A percentile compares a stretch with the other conserved stretches of the same genome.
These are phyloP conservation scores for Phaeophleospora eucalypticola DNA, from an alignment of 2,329 filamentous ascomycete genomes.

Conservation along the genomic window DNA sequence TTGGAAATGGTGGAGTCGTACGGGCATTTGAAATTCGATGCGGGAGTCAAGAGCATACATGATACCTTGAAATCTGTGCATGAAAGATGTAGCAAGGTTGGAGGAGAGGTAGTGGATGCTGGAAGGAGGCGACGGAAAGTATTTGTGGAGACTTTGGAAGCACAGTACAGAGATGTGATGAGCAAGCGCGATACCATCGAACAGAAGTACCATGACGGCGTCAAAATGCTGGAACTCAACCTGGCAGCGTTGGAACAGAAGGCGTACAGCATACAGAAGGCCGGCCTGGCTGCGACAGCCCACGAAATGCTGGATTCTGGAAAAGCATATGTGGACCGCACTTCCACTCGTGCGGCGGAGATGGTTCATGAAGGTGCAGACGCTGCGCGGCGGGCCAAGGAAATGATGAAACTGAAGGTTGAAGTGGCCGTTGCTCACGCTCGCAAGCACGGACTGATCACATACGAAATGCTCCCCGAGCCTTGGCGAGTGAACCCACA, in stretches of 20 bases:
- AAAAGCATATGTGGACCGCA: constrained; percentile 74
- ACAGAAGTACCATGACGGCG: constrained; percentile 83
- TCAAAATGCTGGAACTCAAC: constrained; percentile 81
- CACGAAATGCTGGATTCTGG: constrained; percentile 72
- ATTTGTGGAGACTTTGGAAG: constrained; percentile 88
- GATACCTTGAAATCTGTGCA: constrained; percentile 81
- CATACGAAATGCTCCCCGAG: constrained; percentile 82
- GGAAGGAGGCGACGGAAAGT: constrained; percentile 79
- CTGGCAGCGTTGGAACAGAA: constrained; percentile 79
- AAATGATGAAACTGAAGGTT: constrained; percentile 55
- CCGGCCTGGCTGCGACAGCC: constrained; percentile 69
- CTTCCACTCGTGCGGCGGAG: constrained; percentile 67
- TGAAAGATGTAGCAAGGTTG: constrained; percentile 81
- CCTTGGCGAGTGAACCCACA: constrained; percentile 96
- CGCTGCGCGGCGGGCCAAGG: constrained; percentile 75
- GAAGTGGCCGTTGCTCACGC: constrained; percentile 82
- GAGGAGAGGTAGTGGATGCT: constrained; percentile 82
- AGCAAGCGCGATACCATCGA: constrained; percentile 80
- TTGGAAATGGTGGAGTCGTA: constrained; percentile 87
- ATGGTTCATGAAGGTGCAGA: constrained; percentile 78
- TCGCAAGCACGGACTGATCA: constrained; percentile 74
- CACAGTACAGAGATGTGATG: constrained; percentile 79
- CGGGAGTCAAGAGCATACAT: constrained; percentile 79
- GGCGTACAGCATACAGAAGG: constrained; percentile 73
- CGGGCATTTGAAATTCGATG: constrained; percentile 76